Base-by-base conservation (phyloP, 768 basidiomycete species). In the Xerocomus brunneocitrinus region DNA sequence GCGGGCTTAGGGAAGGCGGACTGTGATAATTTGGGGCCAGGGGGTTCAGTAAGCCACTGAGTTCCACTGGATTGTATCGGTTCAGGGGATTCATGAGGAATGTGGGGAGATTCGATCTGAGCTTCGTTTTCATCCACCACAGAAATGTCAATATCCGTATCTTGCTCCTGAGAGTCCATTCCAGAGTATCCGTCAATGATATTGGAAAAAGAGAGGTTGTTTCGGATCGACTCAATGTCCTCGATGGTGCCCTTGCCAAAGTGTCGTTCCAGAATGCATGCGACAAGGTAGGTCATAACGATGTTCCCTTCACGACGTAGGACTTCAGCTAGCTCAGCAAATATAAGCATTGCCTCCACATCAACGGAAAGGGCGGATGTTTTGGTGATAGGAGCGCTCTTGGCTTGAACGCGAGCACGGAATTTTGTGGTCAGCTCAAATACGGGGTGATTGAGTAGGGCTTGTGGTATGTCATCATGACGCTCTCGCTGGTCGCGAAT, bases 391-490 rank as follows among this genome's bases (percentile, higher is more conserved):
- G 83, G 86, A 5, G 82, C 81, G 58, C 89, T 93, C 58, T 82
- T 85, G 35, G 76, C 74, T 60, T 98, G 95, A 5, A 93, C 91
- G 42, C 84, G 84, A 22, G 79, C 71, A 1, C 92, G 86, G 57
- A 98, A 88, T 16, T 81, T 76, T 10, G 91, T 91, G 2, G 90
- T 91, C 27, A 91, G 76, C 61, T 89, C 82, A 63, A 95, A 88
- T 22, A 90, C 82, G 0, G 92, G 87, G 63, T 91, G 79, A 8
- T 75, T 72, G 38, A 81, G 78, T 56, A 98, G 82, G 34, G 79
- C 64, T 2, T 74, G 70, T 0, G 94, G 85, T 35, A 93, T 83
- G 61, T 79, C 83, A 62, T 85, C 90, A 62, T 78, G 83, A 8
- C 82, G 87, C 62, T 89, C 88, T 57, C 71, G 80, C 62, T 89